phyloP scores from a whole-genome alignment of 2,329 filamentous ascomycete species.

The Bipolaris cookei region DNA sequence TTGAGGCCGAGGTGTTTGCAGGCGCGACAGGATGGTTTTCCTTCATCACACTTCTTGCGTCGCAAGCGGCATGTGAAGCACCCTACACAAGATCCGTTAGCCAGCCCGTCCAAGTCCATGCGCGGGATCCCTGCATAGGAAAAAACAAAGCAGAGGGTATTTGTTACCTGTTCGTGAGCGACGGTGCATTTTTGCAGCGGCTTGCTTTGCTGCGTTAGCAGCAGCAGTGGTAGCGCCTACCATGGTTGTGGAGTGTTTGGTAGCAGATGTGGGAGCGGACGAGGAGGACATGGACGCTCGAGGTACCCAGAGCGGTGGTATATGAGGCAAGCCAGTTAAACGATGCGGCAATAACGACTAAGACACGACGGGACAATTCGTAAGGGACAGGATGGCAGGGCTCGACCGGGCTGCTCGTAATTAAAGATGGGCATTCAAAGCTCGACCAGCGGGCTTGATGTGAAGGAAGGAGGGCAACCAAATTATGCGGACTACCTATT shows the following conservation, averaged over 20 bases:
- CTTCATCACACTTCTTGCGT: conserved; percentile 74
- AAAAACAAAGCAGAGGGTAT: conserved; percentile 22
- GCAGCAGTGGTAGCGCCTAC: conserved; percentile 56
- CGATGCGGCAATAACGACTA: conserved; percentile 52
- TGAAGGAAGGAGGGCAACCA: conserved; percentile 50
- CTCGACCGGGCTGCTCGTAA: conserved; percentile 51
- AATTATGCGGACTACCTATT: conserved; percentile 56
- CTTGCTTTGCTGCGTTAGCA: conserved; percentile 59
- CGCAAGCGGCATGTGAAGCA: conserved; percentile 72
- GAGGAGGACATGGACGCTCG: conserved; percentile 58
- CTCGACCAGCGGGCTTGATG: conserved; percentile 57
- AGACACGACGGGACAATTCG: conserved; percentile 50
- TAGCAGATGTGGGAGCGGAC: conserved; percentile 48
- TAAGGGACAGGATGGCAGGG: conserved; percentile 52
- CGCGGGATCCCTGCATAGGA: conserved; percentile 47
- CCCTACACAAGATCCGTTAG: conserved; percentile 56
- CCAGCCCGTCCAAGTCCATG: conserved; percentile 35
- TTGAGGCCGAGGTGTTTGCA: conserved; percentile 76
- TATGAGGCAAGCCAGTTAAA: conserved; percentile 48
- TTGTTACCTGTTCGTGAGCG: conserved; percentile 90
- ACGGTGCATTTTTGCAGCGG: conserved; percentile 86
- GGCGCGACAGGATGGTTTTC: conserved; percentile 67
- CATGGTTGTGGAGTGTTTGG: conserved; percentile 56
- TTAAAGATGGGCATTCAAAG: conserved; percentile 57
- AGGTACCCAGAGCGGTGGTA: conserved; percentile 51